Conservation (phyloP, 345 rosid genomes). For the Erodium maritimum region DNA sequence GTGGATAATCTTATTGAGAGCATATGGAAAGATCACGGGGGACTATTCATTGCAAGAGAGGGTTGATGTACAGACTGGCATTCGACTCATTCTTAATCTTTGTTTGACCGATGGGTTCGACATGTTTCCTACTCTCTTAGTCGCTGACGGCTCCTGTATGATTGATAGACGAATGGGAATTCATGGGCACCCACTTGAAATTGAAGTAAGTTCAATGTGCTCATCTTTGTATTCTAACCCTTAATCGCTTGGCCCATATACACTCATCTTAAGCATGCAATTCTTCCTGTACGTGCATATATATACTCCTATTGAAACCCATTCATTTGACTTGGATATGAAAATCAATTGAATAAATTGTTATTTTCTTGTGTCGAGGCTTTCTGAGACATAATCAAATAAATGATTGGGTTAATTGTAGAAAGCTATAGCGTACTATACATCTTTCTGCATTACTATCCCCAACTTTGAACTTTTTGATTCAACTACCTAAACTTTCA, state of each 20-base stretch:
- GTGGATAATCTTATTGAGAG: conserved; percentile 92
- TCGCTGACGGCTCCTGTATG: conserved; percentile 96
- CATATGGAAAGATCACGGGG: conserved; percentile 83
- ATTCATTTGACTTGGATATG: too few species aligned
- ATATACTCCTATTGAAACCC: too few species aligned
- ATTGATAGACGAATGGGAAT: conserved; percentile 96
- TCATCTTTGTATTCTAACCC: too few species aligned
- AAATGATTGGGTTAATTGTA: too few species aligned
- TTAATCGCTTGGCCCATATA: too few species aligned
- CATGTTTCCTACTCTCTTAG: conserved; percentile 92
- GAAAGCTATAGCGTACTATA: too few species aligned
- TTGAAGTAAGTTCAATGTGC: conserved; percentile 59
- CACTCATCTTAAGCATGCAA: background rate
- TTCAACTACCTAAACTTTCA: too few species aligned
- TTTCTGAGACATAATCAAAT: too few species aligned
- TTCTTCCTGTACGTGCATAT: background rate
- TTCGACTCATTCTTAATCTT: conserved; percentile 63
- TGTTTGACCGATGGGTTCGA: conserved; percentile 87
- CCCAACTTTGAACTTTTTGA: too few species aligned
- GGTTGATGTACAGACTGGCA: conserved; percentile 96
- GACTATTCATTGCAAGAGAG: conserved; percentile 80
- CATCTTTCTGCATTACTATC: too few species aligned
- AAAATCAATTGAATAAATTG: too few species aligned
- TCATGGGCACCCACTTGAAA: conserved; percentile 96
- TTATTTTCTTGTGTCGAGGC: too few species aligned